These are phyloP conservation scores for Acidiella bohemica DNA, from an alignment of 495 filamentous ascomycete species.

Conservation along the genomic window DNA sequence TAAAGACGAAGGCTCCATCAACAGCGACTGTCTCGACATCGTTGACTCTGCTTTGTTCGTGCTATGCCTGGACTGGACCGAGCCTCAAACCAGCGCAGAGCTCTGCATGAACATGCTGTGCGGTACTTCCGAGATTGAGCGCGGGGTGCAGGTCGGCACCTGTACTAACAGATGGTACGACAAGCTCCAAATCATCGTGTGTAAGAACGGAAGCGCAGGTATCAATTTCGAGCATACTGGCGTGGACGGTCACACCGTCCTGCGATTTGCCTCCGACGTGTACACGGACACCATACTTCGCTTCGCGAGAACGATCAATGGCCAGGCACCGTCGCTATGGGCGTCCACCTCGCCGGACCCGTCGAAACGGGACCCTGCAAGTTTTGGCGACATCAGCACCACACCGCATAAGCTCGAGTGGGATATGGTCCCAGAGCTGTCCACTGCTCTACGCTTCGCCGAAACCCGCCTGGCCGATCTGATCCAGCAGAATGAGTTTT, in stretches of 20 bases:
- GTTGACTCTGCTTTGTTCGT: constrained; percentile 91
- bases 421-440: constrained; percentile 90
- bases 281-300: constrained; percentile 98
- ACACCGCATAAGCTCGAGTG: constrained; percentile 94
- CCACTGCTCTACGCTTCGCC: constrained; percentile 83
- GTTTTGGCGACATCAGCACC: constrained; percentile 88
- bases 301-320: constrained; percentile 92
- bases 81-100: constrained; percentile 62
- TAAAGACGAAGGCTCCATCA: constrained; percentile 75
- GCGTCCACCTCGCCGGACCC: constrained; percentile 83
- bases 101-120: constrained; percentile 97
- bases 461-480: constrained; percentile 90
- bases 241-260: constrained; percentile 92
- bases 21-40: constrained; percentile 84
- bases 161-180: constrained; percentile 99
- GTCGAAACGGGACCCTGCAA: constrained; percentile 79
- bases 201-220: constrained; percentile 93
- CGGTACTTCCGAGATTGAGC: constrained; percentile 79
- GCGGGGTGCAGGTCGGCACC: constrained; percentile 89
- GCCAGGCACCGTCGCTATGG: constrained; percentile 84
- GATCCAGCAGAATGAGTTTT: constrained; percentile 92
- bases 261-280: constrained; percentile 88
- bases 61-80: constrained; percentile 82
- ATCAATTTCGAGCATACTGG: constrained; percentile 99
- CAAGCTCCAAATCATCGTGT: constrained; percentile 97